These are phyloP conservation scores for Corylus americana DNA, from an alignment of 306 rosid species.

Conservation along the genomic window DNA sequence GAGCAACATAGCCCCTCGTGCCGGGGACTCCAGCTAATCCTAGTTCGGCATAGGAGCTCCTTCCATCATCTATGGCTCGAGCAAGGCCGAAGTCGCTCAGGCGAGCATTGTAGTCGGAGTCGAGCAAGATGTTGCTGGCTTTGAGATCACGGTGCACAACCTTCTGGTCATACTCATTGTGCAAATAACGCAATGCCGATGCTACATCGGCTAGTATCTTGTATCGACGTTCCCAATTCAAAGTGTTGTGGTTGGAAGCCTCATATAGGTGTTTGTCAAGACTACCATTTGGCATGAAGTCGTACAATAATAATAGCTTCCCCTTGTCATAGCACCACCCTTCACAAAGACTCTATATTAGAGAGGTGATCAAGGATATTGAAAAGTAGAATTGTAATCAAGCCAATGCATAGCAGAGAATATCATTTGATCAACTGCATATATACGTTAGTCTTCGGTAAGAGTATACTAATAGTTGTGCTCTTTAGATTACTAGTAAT, in stretches of 20 bases:
- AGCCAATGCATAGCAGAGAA: not conserved
- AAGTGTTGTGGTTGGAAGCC: constrained; percentile 15
- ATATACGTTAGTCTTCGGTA: too few relatives aligned
- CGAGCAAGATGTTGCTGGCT: constrained; percentile 48
- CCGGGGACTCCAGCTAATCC: constrained; percentile 41
- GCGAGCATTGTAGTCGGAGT: constrained; percentile 47
- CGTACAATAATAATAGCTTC: constrained; percentile 50
- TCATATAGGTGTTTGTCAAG: constrained; percentile 43
- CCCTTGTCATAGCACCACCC: constrained; percentile 58
- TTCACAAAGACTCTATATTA: not conserved
- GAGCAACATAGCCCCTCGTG: constrained; percentile 63
- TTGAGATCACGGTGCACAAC: constrained; percentile 54
- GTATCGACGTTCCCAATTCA: constrained; percentile 37
- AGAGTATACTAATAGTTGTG: too few relatives aligned
- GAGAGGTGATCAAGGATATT: too few relatives aligned
- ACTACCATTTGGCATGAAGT: constrained; percentile 56
- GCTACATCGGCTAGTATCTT: constrained; percentile 50
- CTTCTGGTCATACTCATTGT: constrained; percentile 45
- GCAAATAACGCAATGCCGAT: constrained; percentile 48
- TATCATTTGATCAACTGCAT: not conserved
- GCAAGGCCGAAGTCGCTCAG: constrained; percentile 62
- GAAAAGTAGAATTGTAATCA: not conserved
- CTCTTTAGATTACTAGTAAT: too few relatives aligned
- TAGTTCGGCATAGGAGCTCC: constrained; percentile 52
- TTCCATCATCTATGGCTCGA: constrained; percentile 46